Evolutionary conservation across 331 rosid species (phyloP).

Genomic region (Pyracantha coccinea): DNA sequence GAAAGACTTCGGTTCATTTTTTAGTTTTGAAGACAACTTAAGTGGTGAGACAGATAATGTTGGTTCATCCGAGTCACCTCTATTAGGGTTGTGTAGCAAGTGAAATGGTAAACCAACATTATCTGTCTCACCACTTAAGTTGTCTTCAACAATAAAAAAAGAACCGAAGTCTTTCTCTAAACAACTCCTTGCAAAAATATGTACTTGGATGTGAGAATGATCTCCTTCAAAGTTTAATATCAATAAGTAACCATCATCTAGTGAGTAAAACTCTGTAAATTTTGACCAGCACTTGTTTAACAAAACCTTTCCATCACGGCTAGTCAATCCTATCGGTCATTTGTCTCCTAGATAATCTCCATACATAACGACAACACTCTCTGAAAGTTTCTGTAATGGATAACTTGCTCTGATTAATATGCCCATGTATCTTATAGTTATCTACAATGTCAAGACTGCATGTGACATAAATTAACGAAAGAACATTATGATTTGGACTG

Average conservation of each 20-base stretch:
- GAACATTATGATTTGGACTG: too few species aligned
- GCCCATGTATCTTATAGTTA: not conserved
- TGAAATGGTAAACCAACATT: not conserved
- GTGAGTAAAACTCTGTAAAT: not conserved
- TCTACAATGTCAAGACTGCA: too few species aligned
- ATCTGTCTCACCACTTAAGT: not conserved
- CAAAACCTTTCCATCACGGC: not conserved
- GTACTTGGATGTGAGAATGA: not conserved
- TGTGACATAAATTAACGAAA: too few species aligned
- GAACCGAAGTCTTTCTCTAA: not conserved
- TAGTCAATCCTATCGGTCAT: not conserved
- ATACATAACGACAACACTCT: not conserved
- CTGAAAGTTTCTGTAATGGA: not conserved
- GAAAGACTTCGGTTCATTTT: not conserved
- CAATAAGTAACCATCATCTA: not conserved
- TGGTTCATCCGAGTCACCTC: not conserved
- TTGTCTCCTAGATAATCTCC: not conserved
- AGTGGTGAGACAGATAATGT: not conserved
- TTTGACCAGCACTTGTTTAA: conserved; percentile 1
- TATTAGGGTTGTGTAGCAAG: too few species aligned
- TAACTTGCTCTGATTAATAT: not conserved
- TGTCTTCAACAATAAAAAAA: not conserved
- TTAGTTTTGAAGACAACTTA: not conserved
- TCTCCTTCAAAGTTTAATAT: not conserved
- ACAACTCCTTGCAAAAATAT: not conserved